phyloP scores from a whole-genome alignment of 2,329 filamentous ascomycete species.

The Colletotrichum zoysiae region DNA sequence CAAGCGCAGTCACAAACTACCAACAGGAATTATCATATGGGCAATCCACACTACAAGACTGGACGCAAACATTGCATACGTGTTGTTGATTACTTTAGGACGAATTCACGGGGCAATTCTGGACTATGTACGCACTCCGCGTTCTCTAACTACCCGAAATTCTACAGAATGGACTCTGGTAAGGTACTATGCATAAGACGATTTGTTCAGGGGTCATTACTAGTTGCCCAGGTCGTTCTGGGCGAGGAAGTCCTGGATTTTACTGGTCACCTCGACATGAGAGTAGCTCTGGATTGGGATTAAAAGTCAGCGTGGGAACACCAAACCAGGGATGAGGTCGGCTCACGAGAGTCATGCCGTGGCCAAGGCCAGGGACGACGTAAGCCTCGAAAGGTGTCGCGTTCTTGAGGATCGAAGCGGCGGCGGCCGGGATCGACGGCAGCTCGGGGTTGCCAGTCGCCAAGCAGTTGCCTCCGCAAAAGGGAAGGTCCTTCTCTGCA shows the following conservation, averaged over 20 bases:
- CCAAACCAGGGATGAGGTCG: background rate
- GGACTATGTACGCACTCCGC: background rate
- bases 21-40: background rate
- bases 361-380: slow-evolving; percentile 65
- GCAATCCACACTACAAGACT: background rate
- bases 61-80: background rate
- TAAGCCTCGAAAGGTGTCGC: slow-evolving; percentile 64
- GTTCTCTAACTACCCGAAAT: no score
- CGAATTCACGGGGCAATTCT: background rate
- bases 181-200: background rate
- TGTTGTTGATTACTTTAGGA: background rate
- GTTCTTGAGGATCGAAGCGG: slow-evolving; percentile 57
- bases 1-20: no score
- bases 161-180: background rate
- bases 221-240: slow-evolving; percentile 39
- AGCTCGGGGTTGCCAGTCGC: slow-evolving; percentile 54
- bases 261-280: slow-evolving; percentile 49
- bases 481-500: slow-evolving; percentile 63
- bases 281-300: slow-evolving; percentile 48
- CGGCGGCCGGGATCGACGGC: slow-evolving; percentile 59
- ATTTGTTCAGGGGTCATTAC: background rate
- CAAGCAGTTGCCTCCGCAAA: slow-evolving; percentile 73
- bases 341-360: slow-evolving; percentile 62
- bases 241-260: slow-evolving; percentile 55
- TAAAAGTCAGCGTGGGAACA: background rate